Evolutionary conservation across 2,329 filamentous ascomycete genomes (phyloP).

Genomic region (Aspergillus phoenicis): DNA sequence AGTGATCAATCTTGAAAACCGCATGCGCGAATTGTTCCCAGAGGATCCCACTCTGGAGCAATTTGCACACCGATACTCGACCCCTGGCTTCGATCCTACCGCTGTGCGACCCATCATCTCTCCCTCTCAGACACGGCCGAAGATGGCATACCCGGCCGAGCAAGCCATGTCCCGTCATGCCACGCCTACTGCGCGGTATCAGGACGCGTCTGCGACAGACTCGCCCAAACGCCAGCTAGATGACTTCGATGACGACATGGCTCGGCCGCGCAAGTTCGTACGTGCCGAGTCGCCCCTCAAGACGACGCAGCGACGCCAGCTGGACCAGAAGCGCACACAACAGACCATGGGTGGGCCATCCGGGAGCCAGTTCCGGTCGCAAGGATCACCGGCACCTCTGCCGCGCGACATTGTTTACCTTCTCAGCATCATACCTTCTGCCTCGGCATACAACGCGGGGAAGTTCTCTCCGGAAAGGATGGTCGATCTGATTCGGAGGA

Average conservation of each 20-base stretch:
- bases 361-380: constrained; percentile 53
- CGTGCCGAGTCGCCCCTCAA: constrained; percentile 93
- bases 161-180: constrained; percentile 33
- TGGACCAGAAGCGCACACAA: constrained; percentile 66
- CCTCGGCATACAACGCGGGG: constrained; percentile 70
- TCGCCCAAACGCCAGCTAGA: constrained; percentile 65
- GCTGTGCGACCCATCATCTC: constrained; percentile 81
- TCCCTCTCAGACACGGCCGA: constrained; percentile 74
- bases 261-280: constrained; percentile 80
- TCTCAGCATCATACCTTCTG: constrained; percentile 73
- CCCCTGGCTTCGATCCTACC: constrained; percentile 77
- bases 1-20: constrained; percentile 84
- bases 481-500: constrained; percentile 71
- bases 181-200: constrained; percentile 40
- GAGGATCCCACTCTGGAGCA: constrained; percentile 75
- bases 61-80: constrained; percentile 76
- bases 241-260: constrained; percentile 70
- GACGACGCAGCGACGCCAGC: constrained; percentile 79
- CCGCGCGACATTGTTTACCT: constrained; percentile 67
- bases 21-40: constrained; percentile 92
- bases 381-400: constrained; percentile 63
- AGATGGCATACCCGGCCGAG: constrained; percentile 42
- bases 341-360: constrained; percentile 33
- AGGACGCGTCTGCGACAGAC: constrained; percentile 39
- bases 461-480: constrained; percentile 71